Conservation (phyloP, 2,329 filamentous ascomycete genomes). For the Parastagonospora avenae region DNA sequence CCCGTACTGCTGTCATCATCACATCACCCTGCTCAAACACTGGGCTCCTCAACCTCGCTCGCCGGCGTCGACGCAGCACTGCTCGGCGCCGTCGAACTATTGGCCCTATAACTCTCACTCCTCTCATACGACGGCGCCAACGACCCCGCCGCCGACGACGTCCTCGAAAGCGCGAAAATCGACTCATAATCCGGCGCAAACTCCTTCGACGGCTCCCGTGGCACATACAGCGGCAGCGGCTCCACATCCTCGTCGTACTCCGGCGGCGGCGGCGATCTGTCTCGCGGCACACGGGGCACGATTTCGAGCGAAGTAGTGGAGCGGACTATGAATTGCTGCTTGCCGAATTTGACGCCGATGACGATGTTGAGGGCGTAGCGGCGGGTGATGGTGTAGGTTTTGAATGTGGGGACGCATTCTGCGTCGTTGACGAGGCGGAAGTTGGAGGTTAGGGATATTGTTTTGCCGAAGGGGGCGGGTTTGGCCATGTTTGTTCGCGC, state of each 20-base stretch:
- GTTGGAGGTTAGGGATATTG: slow-evolving; percentile 28
- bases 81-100: slow-evolving; percentile 5
- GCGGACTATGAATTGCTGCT: slow-evolving; percentile 32
- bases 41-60: slow-evolving; percentile 14
- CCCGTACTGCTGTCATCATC: no score
- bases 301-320: slow-evolving; percentile 38
- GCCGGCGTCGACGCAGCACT: slow-evolving; percentile 13
- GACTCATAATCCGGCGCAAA: slow-evolving; percentile 40
- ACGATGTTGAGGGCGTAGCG: slow-evolving; percentile 34
- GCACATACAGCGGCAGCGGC: slow-evolving; percentile 37
- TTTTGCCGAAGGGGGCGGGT: slow-evolving; percentile 24
- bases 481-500: slow-evolving; percentile 30
- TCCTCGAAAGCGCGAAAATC: slow-evolving; percentile 26
- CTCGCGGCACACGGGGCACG: slow-evolving; percentile 28
- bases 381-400: slow-evolving; percentile 40
- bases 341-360: slow-evolving; percentile 33
- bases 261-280: slow-evolving; percentile 2
- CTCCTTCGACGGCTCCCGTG: slow-evolving; percentile 34
- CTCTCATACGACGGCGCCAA: slow-evolving; percentile 18
- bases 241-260: slow-evolving; percentile 34
- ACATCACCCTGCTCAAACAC: not conserved
- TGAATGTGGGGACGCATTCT: slow-evolving; percentile 43
- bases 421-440: slow-evolving; percentile 41
- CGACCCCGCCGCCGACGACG: slow-evolving; percentile 16
- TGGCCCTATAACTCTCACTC: slow-evolving; percentile 14